Evolutionary conservation across 2,329 filamentous ascomycete species (phyloP), one percentile per base, ranked within the genome.

Genomic region (Colletotrichum agaves): DNA sequence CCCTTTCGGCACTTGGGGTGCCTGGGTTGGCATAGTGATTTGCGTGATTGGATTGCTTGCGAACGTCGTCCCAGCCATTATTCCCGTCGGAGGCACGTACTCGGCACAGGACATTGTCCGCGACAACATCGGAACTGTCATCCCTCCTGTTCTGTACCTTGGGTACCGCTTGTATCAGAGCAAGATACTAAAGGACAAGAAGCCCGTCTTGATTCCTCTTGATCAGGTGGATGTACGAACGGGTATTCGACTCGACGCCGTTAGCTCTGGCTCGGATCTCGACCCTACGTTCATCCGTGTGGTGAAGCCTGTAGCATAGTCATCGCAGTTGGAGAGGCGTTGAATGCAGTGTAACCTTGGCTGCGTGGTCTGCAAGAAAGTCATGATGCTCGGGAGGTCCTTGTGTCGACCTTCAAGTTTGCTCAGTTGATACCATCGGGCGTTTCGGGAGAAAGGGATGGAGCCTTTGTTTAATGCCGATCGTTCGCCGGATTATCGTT

Each of bases 1-100:
- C 46, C 71, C 74, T 13, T 69, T 77, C 21, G 75, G 77, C 10
- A 69, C 75, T 23, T 60, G 64, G 66, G 74, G 74, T 11, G 74
- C 73, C 44, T 74, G 66, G 41, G 19, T 74, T 31, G 73, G 70
- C 13, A 52, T 72, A 10, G n/a, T 61, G 4, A 71, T 78, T n/a
- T 78, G 76, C 56, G 12, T 69, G 12, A 72, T 73, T 37, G 76
- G 75, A 5, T 71, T 80, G 35, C 17, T 71, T 13, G 74, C 76
- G 13, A 77, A 78, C 56, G 64, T 78, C 43, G 57, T 74, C 17
- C 74, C 74, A 5, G 73, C 75, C 6, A 68, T 71, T 10, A 63
- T 72, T 17, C 74, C 73, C 5, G 39, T 73, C 6, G 47, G 33
- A 11, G 69, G 62, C 12, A 61, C 57, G 17, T 71, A 73, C 64